These are phyloP conservation scores for Fusarium pilosicola DNA, from an alignment of 2,329 filamentous ascomycete species.

Conservation along the genomic window DNA sequence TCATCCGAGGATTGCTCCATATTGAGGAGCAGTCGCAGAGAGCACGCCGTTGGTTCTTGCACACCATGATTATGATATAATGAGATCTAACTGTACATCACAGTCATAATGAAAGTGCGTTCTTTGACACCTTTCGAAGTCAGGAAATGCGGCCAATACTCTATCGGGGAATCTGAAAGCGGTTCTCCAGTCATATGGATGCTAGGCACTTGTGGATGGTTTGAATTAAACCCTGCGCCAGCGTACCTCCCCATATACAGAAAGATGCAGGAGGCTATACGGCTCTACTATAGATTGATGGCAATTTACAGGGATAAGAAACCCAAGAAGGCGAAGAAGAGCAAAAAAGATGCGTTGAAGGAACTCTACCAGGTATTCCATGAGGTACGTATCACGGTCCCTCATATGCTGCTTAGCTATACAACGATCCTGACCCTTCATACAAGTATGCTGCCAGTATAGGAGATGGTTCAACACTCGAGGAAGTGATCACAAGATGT, in stretches of 20 bases:
- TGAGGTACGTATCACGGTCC: slow-evolving; percentile 35
- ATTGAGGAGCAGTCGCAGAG: slow-evolving; percentile 56
- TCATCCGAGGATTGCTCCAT: slow-evolving; percentile 68
- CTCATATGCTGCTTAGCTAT: neutral
- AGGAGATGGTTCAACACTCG: slow-evolving; percentile 62
- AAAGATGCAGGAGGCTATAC: slow-evolving; percentile 70
- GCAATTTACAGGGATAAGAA: slow-evolving; percentile 61
- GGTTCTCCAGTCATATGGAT: slow-evolving; percentile 72
- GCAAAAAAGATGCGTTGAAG: slow-evolving; percentile 44
- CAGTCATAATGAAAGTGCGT: slow-evolving; percentile 49
- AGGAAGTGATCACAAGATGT: slow-evolving; percentile 60
- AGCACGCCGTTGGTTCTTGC: slow-evolving; percentile 49
- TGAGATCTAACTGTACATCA: slow-evolving; percentile 22
- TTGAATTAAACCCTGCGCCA: slow-evolving; percentile 69
- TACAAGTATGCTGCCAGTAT: slow-evolving; percentile 60
- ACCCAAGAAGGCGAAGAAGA: slow-evolving; percentile 45
- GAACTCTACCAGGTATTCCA: slow-evolving; percentile 48
- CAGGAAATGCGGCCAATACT: slow-evolving; percentile 58
- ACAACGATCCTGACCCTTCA: neutral
- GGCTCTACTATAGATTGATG: slow-evolving; percentile 70
- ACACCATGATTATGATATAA: neutral
- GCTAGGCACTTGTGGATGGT: slow-evolving; percentile 69
- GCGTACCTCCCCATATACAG: slow-evolving; percentile 66
- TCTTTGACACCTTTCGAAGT: slow-evolving; percentile 61
- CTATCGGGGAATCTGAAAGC: slow-evolving; percentile 63